Percentiles rank a stretch among this genome's conserved stretches.
Evolutionary conservation across 495 filamentous ascomycete genomes (phyloP).

Genomic region (Hyaloscypha bicolor): DNA sequence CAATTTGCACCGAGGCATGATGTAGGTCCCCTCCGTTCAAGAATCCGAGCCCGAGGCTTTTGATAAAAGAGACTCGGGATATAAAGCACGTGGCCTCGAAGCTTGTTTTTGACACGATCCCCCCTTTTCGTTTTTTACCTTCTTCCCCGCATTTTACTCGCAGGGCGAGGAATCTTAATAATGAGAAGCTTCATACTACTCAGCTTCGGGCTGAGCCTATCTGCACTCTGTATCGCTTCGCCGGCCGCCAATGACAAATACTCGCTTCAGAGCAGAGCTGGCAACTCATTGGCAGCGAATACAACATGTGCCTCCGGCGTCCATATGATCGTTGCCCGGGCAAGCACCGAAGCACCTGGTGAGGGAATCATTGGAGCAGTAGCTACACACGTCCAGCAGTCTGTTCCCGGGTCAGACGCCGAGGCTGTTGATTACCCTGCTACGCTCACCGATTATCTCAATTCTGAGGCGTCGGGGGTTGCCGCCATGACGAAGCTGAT

Average conservation of each 20-base stretch:
- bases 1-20: not conserved
- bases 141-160: not conserved
- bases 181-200: constrained; percentile 3
- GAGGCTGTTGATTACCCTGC: constrained; percentile 34
- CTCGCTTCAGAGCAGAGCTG: not conserved
- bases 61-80: not conserved
- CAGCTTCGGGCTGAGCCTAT: constrained; percentile 6
- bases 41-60: not conserved
- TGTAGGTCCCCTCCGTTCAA: not conserved
- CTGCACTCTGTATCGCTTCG: constrained; percentile 1
- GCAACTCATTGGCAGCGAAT: constrained; percentile 2
- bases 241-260: not conserved
- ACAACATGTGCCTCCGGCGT: constrained; percentile 24
- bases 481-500: constrained; percentile 27
- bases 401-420: constrained; percentile 29
- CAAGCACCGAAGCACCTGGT: constrained; percentile 30
- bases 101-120: not conserved
- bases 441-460: constrained; percentile 27
- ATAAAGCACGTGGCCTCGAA: not conserved
- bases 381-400: constrained; percentile 25
- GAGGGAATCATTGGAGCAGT: constrained; percentile 32
- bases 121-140: too few species aligned
- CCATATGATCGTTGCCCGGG: constrained; percentile 35
- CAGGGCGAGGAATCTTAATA: not conserved
- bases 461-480: constrained; percentile 29